Base-by-base conservation (phyloP, 164 flowering plant species). In the Kingdonia uniflora region DNA sequence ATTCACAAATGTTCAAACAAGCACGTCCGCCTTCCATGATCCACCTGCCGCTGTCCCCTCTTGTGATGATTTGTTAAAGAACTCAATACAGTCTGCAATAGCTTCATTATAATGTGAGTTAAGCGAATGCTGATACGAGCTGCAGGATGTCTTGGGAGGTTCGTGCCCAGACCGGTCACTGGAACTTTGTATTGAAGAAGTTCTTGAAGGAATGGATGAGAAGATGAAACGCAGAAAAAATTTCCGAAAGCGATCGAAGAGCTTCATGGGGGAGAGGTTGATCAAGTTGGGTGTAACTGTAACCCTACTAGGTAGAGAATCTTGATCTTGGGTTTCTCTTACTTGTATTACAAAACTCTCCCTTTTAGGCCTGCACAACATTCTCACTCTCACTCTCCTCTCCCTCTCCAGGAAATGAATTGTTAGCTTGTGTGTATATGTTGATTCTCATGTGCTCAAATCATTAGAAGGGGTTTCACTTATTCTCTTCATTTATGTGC, bases 111-210 rank as follows among this genome's bases (percentile, higher is more conserved):
- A 71, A 37, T 77, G 81, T 1, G 78, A 71, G 35, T 62, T 77
- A 1, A 73, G 55, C 7, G 70, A 71, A 10, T 72, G 65, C 49
- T 71, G 65, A 43, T 64, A 60, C 0, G 73, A 68, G 52, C 73
- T 70, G 68, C 74, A 74, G 1, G 76, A 73, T 37, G 73, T 79
- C 72, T 84, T 84, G 0, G 95, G 88, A 5, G 88, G 77, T 7
- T 81, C n/a, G n/a, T n/a, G n/a, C n/a, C n/a, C 87, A 1, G 64
- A 65, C n/a, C 44, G 52, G 22, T 82, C 80, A 24, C 68, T 67
- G 2, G 62, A 63, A 25, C 54, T 25, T 1, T 54, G 58, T 10
- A 24, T 33, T 16, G 55, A 25, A 3, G 46, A 52, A 19, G 38
- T 38, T 11, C 53, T 37, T 24, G 77, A 40, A 0, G 80, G 80